Evolutionary conservation across 176 grass and related monocot species (phyloP), one percentile per base, ranked within the genome.

Genomic region (Aegilops umbellulata): DNA sequence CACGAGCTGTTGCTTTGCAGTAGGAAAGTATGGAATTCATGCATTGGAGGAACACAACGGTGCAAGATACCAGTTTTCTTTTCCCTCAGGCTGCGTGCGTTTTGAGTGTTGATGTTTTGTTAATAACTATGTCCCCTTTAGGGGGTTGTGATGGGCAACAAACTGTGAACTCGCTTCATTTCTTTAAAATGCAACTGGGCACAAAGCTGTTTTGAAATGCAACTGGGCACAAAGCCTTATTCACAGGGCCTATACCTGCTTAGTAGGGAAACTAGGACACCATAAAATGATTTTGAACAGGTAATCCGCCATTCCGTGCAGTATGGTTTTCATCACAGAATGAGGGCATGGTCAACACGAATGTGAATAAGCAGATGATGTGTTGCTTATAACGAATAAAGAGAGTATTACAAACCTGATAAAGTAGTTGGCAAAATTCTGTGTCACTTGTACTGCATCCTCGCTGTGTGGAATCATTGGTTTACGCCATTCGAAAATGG

Each of bases 361-460:
- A 79, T 6, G 23, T 8, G 58, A 79, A 63, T 63, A 80, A 29
- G 63, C 3, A 63, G 20, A 63, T 91, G 67, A 17, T 15, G 16
- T 27, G 65, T 14, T 65, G 3, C 26, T 35, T 76, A 12, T 46
- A 81, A 76, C 23, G 12, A 41, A 63, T 19, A 80, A 31, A 36
- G 1, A 81, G 12, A 31, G 70, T 34, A 65, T 23, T 69, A 81
- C 71, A 29, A 14, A 99, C 94, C 97, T 99, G 79, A 99, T 70
- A 83, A 99, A 99, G 91, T 99, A 90, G 75, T 93, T 99, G 34
- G 93, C 97, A 80, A 91, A 88, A 69, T 89, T 68, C 78, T 96
- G 97, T 61, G 90, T 84, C 49, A 94, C 94, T 24, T 87, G 92
- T 70, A 95, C 87, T 61, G 92, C 90, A 83, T 99, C 88, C 60